A percentile compares a stretch with the other conserved stretches of the same genome.
These are phyloP conservation scores for Stephania yunnanensis DNA, from an alignment of 164 flowering plant species.

Conservation along the genomic window DNA sequence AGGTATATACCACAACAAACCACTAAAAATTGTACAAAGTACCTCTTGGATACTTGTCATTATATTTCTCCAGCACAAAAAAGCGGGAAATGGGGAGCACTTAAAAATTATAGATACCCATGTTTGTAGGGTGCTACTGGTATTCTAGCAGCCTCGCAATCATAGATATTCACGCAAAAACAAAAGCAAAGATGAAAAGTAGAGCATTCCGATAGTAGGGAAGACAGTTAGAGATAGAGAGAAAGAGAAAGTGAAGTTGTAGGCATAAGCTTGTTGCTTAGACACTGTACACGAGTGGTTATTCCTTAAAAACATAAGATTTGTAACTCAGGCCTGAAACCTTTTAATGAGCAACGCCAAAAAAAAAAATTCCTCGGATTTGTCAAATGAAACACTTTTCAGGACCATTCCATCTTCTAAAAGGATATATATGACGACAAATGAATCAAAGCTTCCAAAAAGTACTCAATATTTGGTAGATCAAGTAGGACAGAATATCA, in stretches of 20 bases:
- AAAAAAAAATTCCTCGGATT: too few relatives aligned
- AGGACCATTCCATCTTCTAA: not conserved
- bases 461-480: not conserved
- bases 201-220: not conserved
- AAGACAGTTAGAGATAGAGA: too few relatives aligned
- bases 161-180: not conserved
- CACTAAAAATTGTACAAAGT: too few relatives aligned
- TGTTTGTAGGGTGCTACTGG: not conserved
- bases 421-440: not conserved
- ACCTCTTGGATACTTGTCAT: too few relatives aligned
- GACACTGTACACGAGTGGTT: not conserved
- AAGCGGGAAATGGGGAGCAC: not conserved
- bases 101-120: too few relatives aligned
- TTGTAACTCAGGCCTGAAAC: not conserved
- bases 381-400: not conserved
- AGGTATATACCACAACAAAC: not conserved
- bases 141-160: too few relatives aligned
- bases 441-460: not conserved
- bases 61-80: too few relatives aligned
- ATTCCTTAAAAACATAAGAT: not conserved
- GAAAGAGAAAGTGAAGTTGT: not conserved
- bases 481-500: not conserved
- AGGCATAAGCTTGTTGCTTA: not conserved
- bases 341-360: not conserved
- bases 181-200: not conserved